Base-by-base conservation (phyloP, 352 stramenopile genomes). In the Globisporangium spinosum region DNA sequence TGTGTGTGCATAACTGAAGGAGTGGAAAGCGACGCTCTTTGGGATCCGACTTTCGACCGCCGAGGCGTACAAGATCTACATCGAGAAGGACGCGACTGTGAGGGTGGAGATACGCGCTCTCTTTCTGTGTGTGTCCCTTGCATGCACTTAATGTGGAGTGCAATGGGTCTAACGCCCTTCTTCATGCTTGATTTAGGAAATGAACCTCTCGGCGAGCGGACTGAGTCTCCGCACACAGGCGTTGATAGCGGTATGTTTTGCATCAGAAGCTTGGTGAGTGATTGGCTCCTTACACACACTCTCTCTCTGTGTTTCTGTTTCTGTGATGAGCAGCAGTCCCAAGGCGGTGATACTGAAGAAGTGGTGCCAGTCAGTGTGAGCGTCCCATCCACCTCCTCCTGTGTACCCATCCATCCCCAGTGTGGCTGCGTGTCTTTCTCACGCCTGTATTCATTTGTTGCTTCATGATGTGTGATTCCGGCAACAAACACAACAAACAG, bases 31-130 rank as follows among this genome's bases (percentile, higher is more conserved):
- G 29, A 83, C 79, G 62, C 58, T 90, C 12, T 94, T 85, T 59
- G 81, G 76, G 23, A 76, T 87, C 27, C 82, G 84, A 12, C 69
- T 94, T 15, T 76, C 74, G 54, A 94, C 85, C 29, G 79, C 82
- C 22, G 83, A 94, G 57, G 85, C 85, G 40, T 94, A 94, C 65
- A 69, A 72, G 54, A 90, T 94, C 65, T 94, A 94, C 78, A 90
- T 94, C 47, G 82, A 92, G 67, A 94, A 94, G 67, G 83, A 94
- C 69, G 71, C 72, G 23, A 73, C 58, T 72, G 85, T 87, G 78
- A 71, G 78, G 67, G 45, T 71, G 58, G 13, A 60, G 51, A 61
- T 9, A 59, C 53, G 61, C 62, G 29, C 53, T 20, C 13, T 59
- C 32, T 5, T 45, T 15, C 0, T 25, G 12, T 6, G 3, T 10